A percentile compares a stretch with the other conserved stretches of the same genome.
These are phyloP conservation scores for Solanum lignicaule DNA, from an alignment of 257 asterid genomes.

Conservation along the genomic window DNA sequence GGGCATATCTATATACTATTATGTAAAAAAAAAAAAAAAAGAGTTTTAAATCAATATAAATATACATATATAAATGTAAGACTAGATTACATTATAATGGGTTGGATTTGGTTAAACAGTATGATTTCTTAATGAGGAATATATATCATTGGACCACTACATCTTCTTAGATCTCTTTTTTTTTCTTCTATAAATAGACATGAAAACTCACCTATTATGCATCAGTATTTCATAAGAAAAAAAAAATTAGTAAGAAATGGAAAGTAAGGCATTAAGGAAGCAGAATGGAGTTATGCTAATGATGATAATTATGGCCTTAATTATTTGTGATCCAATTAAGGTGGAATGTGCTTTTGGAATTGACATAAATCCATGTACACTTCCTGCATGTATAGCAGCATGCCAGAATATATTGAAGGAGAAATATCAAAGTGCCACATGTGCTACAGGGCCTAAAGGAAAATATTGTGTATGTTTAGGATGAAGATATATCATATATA, in stretches of 20 bases:
- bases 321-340: conserved; percentile 16
- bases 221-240: not conserved
- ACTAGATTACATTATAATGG: not conserved
- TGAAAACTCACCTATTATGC: not conserved
- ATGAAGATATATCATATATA: not conserved
- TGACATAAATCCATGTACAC: conserved; percentile 38
- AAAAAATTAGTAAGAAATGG: not conserved
- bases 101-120: not conserved
- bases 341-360: conserved; percentile 49
- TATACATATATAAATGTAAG: not conserved
- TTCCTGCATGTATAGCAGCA: conserved; percentile 33
- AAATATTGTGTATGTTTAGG: conserved; percentile 50
- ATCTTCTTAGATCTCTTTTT: not conserved
- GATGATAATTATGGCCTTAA: not conserved
- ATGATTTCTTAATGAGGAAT: not conserved
- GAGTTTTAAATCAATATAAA: no score
- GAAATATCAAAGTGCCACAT: conserved; percentile 33
- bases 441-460: conserved; percentile 39
- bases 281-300: not conserved
- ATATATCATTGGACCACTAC: not conserved
- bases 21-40: no score
- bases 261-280: not conserved
- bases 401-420: conserved; percentile 31
- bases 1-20: no score
- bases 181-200: not conserved